Percentiles rank a stretch among this genome's conserved stretches.
These are phyloP conservation scores for Fusarium denticulatum DNA, from an alignment of 2,329 filamentous ascomycete genomes.

Conservation along the genomic window DNA sequence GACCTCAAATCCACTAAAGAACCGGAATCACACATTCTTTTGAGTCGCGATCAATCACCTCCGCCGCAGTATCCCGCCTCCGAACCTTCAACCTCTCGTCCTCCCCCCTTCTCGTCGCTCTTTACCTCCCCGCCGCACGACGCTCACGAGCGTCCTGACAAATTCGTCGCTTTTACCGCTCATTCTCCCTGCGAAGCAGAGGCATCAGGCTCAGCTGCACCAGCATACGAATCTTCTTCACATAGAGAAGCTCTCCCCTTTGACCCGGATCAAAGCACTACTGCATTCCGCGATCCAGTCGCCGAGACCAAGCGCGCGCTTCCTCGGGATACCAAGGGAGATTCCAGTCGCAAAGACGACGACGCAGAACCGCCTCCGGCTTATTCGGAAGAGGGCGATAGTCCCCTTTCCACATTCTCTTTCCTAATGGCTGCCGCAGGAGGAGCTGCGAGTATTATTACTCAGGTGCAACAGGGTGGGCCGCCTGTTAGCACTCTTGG, in stretches of 20 bases:
- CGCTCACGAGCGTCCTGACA: constrained; percentile 49
- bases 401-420: constrained; percentile 89
- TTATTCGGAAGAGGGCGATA: constrained; percentile 94
- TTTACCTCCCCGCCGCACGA: constrained; percentile 55
- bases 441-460: constrained; percentile 98
- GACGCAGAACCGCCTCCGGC: constrained; percentile 95
- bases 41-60: constrained; percentile 58
- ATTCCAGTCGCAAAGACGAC: constrained; percentile 77
- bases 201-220: constrained; percentile 57
- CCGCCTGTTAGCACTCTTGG: constrained; percentile 89
- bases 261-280: constrained; percentile 49
- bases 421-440: constrained; percentile 99
- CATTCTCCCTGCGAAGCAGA: constrained; percentile 40
- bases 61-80: constrained; percentile 69
- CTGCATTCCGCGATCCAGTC: constrained; percentile 60
- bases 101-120: constrained; percentile 70
- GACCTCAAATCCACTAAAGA: constrained; percentile 37
- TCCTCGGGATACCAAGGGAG: constrained; percentile 81
- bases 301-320: constrained; percentile 87
- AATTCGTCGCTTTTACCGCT: constrained; percentile 46
- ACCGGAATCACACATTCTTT: constrained; percentile 37
- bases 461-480: constrained; percentile 95
- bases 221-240: constrained; percentile 62
- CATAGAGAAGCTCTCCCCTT: constrained; percentile 50
- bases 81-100: constrained; percentile 63